Evolutionary conservation across 306 rosid species (phyloP).

Genomic region (Rosa persica): DNA sequence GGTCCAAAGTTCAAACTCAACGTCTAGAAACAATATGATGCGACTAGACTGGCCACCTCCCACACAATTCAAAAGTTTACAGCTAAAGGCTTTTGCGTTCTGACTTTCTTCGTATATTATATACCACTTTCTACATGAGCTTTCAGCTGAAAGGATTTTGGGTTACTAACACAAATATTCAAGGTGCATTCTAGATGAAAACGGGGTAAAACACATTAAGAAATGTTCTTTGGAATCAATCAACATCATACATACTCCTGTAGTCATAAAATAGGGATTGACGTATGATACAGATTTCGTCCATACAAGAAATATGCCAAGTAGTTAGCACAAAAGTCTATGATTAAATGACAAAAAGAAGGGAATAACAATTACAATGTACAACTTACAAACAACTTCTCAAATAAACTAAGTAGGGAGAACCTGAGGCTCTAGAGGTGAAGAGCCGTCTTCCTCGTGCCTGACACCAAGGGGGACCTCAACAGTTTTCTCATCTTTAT

Average conservation of each 20-base stretch:
- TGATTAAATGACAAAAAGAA: neutral
- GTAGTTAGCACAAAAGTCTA: neutral
- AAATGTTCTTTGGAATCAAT: neutral
- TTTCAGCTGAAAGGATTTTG: neutral
- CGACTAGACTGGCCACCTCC: neutral
- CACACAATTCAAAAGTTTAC: neutral
- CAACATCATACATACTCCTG: neutral
- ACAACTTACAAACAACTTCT: constrained; percentile 33
- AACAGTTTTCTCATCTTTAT: constrained; percentile 39
- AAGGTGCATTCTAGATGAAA: neutral
- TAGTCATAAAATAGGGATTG: neutral
- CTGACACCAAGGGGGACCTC: constrained; percentile 32
- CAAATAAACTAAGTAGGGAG: constrained; percentile 53
- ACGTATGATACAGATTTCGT: constrained; percentile 21
- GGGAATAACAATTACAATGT: constrained; percentile 37
- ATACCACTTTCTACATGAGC: neutral
- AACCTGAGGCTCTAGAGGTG: constrained; percentile 75
- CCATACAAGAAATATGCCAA: constrained; percentile 25
- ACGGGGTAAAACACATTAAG: neutral
- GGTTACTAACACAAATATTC: too few species aligned
- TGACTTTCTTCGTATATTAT: neutral
- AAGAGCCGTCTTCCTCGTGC: constrained; percentile 53
- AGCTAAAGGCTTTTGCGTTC: neutral
- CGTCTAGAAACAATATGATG: constrained; percentile 3
- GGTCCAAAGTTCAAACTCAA: neutral